phyloP scores from a whole-genome alignment of 2,329 filamentous ascomycete species.

The Sclerotinia trifoliorum region DNA sequence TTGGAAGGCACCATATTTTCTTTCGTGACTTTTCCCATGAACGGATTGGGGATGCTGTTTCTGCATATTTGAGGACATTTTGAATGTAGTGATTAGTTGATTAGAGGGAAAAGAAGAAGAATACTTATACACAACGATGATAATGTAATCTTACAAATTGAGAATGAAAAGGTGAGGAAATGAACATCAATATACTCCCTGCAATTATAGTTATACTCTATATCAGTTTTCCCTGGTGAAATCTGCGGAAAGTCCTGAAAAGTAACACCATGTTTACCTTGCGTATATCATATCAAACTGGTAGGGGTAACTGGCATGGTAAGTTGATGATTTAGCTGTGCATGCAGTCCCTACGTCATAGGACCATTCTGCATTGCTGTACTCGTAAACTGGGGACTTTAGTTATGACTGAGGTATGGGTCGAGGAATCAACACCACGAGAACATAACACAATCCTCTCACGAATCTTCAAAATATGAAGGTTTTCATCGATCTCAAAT shows the following conservation, averaged over 20 bases:
- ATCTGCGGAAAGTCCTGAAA: conserved; percentile 9
- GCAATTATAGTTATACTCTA: neutral
- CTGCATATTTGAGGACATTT: conserved; percentile 27
- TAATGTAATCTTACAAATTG: neutral
- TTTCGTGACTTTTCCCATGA: conserved; percentile 23
- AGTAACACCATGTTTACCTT: neutral
- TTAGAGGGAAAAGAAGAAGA: neutral
- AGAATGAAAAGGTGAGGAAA: neutral
- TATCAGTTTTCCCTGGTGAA: neutral
- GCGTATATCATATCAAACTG: neutral
- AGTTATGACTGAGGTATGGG: too few relatives aligned
- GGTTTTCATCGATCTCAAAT: neutral
- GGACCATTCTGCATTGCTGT: neutral
- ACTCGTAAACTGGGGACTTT: neutral
- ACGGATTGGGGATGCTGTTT: conserved; percentile 30
- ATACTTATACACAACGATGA: neutral
- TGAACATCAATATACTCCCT: neutral
- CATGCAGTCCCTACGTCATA: neutral
- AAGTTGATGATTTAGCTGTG: neutral
- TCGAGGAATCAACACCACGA: neutral
- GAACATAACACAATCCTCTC: neutral
- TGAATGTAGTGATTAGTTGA: neutral
- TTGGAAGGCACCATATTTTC: conserved; percentile 35
- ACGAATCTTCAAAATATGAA: neutral
- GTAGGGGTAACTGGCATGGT: neutral